phyloP scores from a whole-genome alignment of 2,329 filamentous ascomycete genomes.

The Colletotrichum falcatum region DNA sequence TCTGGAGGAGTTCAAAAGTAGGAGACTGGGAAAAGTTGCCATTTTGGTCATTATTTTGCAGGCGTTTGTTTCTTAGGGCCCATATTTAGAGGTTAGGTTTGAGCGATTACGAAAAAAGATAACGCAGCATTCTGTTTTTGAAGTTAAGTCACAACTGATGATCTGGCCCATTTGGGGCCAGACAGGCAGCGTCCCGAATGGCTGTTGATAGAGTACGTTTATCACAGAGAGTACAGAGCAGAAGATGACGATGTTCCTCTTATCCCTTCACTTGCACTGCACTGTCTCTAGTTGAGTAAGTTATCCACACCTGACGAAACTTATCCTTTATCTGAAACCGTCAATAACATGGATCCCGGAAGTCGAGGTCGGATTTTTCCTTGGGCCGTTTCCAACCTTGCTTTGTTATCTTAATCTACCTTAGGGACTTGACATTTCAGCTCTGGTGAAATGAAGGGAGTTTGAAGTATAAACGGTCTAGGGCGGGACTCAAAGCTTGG shows the following conservation, averaged over 20 bases:
- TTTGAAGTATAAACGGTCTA: neutral
- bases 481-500: neutral
- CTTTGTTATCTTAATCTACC: neutral
- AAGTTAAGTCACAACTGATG: neutral
- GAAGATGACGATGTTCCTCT: neutral
- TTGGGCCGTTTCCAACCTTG: neutral
- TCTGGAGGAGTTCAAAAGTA: slow-evolving; percentile 35
- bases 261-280: neutral
- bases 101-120: slow-evolving; percentile 6
- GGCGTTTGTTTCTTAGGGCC: slow-evolving; percentile 24
- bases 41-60: slow-evolving; percentile 7
- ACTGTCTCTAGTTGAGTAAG: neutral
- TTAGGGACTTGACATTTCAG: neutral
- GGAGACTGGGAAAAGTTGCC: slow-evolving; percentile 4
- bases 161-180: neutral
- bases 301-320: too few relatives aligned
- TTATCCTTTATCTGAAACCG: neutral
- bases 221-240: too few relatives aligned
- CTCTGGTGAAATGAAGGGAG: neutral
- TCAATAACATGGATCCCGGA: neutral
- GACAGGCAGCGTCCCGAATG: neutral
- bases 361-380: neutral
- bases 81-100: slow-evolving; percentile 6
- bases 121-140: neutral
- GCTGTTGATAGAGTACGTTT: neutral